Percentiles rank a stretch among this genome's conserved stretches.
These are phyloP conservation scores for Pseudohalonectria lignicola DNA, from an alignment of 2,329 filamentous ascomycete genomes.

Conservation along the genomic window DNA sequence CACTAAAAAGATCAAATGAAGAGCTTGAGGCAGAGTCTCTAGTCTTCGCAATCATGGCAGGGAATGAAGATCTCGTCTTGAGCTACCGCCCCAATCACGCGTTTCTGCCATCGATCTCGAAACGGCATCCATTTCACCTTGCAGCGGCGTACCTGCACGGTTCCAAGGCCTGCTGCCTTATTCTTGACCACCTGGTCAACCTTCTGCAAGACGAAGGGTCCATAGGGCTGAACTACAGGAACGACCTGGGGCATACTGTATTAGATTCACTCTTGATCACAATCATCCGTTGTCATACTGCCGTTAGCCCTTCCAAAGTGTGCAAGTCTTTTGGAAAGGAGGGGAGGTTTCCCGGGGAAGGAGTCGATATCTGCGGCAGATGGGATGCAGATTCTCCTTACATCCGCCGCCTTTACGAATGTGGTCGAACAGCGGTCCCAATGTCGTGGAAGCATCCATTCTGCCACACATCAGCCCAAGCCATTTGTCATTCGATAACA, in stretches of 20 bases:
- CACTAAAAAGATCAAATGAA: background rate
- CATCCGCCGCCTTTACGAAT: constrained; percentile 1
- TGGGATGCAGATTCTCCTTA: constrained; percentile 4
- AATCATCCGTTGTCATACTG: constrained; percentile 3
- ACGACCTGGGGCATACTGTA: constrained; percentile 1
- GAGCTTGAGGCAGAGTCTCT: background rate
- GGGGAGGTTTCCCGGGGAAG: constrained; percentile 3
- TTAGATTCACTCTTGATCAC: constrained; percentile 3
- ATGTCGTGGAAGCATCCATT: constrained; percentile 7
- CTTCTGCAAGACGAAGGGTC: background rate
- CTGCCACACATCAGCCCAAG: constrained; percentile 6
- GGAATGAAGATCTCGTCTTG: background rate
- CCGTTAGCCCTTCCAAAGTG: background rate
- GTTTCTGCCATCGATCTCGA: background rate
- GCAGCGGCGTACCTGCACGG: constrained; percentile 3
- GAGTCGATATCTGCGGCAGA: constrained; percentile 5
- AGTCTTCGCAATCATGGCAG: background rate
- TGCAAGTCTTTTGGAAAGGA: constrained; percentile 1
- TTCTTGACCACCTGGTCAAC: rapidly evolving
- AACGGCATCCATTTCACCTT: constrained; percentile 1
- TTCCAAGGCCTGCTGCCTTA: constrained; percentile 1
- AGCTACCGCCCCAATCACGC: background rate
- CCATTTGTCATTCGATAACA: constrained; percentile 4
- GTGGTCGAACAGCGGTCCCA: constrained; percentile 1
- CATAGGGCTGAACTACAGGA: background rate